Evolutionary conservation across 2,329 filamentous ascomycete genomes (phyloP).

Genomic region (Colletotrichum sp.): DNA sequence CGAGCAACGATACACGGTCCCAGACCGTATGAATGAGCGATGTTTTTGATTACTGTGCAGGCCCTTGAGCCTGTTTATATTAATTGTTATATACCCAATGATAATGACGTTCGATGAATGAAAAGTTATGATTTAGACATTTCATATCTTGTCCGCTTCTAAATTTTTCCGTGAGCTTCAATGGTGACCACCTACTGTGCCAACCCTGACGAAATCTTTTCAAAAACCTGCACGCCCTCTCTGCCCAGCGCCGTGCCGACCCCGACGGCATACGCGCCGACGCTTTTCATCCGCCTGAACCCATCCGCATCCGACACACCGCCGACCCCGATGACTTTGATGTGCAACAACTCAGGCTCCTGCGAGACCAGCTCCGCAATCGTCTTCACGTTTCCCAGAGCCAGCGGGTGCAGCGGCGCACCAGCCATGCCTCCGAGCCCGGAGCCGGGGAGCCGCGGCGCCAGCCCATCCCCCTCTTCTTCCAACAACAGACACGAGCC

Average conservation of each 20-base stretch:
- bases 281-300: constrained; percentile 68
- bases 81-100: constrained; percentile 22
- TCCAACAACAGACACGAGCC: constrained; percentile 69
- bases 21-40: constrained; percentile 8
- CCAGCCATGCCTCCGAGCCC: constrained; percentile 77
- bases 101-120: constrained; percentile 17
- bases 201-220: constrained; percentile 48
- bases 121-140: not conserved
- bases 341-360: constrained; percentile 48
- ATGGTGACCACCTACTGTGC: not conserved
- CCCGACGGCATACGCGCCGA: constrained; percentile 70
- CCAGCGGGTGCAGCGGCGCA: constrained; percentile 72
- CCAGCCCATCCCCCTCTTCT: constrained; percentile 7
- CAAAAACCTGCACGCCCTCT: constrained; percentile 67
- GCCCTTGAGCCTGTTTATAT: constrained; percentile 1
- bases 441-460: constrained; percentile 49
- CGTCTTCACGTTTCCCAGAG: constrained; percentile 76
- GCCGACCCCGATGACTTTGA: constrained; percentile 74
- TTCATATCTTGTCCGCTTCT: not conserved
- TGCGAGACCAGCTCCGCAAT: constrained; percentile 65
- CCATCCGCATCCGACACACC: constrained; percentile 70
- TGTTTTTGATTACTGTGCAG: not conserved
- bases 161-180: not conserved
- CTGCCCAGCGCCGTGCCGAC: constrained; percentile 73
- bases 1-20: constrained; percentile 9